Evolutionary conservation across 148 eudicot species (phyloP).

Genomic region (Amaranthus cruentus): DNA sequence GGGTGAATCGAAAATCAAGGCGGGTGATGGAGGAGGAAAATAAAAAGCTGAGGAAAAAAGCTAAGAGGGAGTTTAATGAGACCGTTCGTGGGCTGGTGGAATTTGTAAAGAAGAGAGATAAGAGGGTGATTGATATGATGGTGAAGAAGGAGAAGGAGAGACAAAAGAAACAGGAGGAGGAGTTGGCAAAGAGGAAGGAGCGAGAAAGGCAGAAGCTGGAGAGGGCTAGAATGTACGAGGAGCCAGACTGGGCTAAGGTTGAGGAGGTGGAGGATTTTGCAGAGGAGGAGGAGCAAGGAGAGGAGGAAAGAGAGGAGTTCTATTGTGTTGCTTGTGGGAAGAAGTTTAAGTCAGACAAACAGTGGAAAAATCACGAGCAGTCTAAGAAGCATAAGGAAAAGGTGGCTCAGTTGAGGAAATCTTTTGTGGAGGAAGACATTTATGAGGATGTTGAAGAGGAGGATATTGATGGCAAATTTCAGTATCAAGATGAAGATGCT

Average conservation of each 20-base stretch:
- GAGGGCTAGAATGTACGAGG: constrained; percentile 55
- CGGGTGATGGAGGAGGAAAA: constrained; percentile 98
- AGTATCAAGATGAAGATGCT: constrained; percentile 23
- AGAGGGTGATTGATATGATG: constrained; percentile 95
- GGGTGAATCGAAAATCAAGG: constrained; percentile 66
- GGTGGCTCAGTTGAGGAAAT: constrained; percentile 74
- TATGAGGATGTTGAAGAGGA: constrained; percentile 26
- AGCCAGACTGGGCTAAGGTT: constrained; percentile 79
- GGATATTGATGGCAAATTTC: constrained; percentile 22
- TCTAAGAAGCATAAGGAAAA: constrained; percentile 94
- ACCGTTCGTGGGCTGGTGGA: constrained; percentile 86
- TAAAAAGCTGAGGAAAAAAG: constrained; percentile 88
- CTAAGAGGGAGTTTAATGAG: constrained; percentile 81
- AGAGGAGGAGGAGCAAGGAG: constrained; percentile 39
- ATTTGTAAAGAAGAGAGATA: constrained; percentile 98
- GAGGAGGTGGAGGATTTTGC: constrained; percentile 43
- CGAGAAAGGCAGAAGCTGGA: constrained; percentile 66
- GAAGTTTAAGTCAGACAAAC: constrained; percentile 96
- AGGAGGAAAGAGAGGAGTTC: constrained; percentile 57
- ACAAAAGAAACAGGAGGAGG: constrained; percentile 78
- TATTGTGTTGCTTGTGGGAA: constrained; percentile 90
- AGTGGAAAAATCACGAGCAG: constrained; percentile 97
- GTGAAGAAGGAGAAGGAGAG: constrained; percentile 74
- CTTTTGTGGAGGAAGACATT: constrained; percentile 55
- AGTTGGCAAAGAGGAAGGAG: constrained; percentile 58